Base-by-base conservation (phyloP, 2,329 filamentous ascomycete genomes). In the Sarocladiaceae sp. region DNA sequence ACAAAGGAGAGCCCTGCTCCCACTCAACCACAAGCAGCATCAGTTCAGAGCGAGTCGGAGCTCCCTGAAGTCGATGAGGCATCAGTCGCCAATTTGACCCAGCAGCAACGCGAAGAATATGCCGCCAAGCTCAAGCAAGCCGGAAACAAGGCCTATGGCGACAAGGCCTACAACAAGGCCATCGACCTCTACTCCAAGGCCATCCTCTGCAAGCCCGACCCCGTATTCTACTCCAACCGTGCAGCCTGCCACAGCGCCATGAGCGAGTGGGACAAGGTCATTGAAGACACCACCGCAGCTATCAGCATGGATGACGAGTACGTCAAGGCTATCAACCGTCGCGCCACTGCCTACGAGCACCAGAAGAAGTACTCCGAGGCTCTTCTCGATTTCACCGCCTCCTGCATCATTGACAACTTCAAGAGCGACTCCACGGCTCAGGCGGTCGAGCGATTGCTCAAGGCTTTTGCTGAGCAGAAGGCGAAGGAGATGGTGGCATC, bases 381-480 rank as follows among this genome's bases (percentile, higher is more conserved):
- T 35, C 82, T 98, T 7, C 79, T 98, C 51, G 93, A 98, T 69
- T 97, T 95, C 70, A 98, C 93, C 7, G 93, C 93, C 47, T 96
- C 91, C 69, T 98, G 93, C 72, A 98, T 98, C 65, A 95, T 98
- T 63, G 93, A 98, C 63, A 86, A 86, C 50, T 98, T 98, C 76
- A 85, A 87, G 69, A 97, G 93, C 65, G 86, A 95, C 58, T 74
- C 78, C 49, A 94, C 87, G 59, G 89, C 91, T 19, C 82, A 90
- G 64, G 83, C 89, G 34, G 90, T 98, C 9, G 93, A 98, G 73
- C 76, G 91, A 50, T 71, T 98, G 51, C 76, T 98, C 51, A 97
- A 97, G 76, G 95, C 95, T 71, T 91, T 97, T 41, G 93, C 93
- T 37, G 91, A 97, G 68, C 77, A 86, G 53, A 96, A 96, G 73